Evolutionary conservation across 1,284 basidiomycete species (phyloP), one percentile per base, ranked within the genome.

Genomic region (Puccinia polysora): DNA sequence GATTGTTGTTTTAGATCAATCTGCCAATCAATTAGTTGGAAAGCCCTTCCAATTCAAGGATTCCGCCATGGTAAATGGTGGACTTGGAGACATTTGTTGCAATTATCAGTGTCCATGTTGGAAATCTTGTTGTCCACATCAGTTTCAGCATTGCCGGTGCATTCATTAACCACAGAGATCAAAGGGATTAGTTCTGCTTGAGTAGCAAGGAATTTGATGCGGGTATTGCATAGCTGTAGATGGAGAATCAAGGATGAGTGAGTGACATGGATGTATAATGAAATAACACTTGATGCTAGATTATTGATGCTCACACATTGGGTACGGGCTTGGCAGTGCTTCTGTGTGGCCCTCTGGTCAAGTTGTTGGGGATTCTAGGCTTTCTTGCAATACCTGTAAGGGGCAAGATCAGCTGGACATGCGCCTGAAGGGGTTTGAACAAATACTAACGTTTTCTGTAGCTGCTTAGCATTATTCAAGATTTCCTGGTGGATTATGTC

Each of bases 111-210:
- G 4, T 38, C 55, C 18, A 34, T 40, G 10, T n/a, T 25, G 28
- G 32, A 2, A 50, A 38, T 49, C 7, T 43, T 23, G 7, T 14
- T 14, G 10, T 52, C 47, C n/a, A n/a, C n/a, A 12, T 58, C 65
- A 34, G 40, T 68, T 49, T 68, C 65, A 43, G 50, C 40, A 36
- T 68, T 28, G 32, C 65, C 58, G 18, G 65, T 68, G 52, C 53
- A 58, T 12, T 30, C 43, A n/a, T 55, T 32, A n/a, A 59, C 43
- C 10, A 58, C 30, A 1, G 55, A 40, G 10, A 68, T 58, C 10
- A 68, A 23, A 10, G 65, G 52, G 43, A 36, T 43, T 20, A 68
- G 32, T 6, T 1, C 38, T 32, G 38, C 14, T 30, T 63, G 38
- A 28, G 28, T 3, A 8, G 20, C 14, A 56, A 45, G 43, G 43